A percentile compares a stretch with the other conserved stretches of the same genome.
phyloP scores from a whole-genome alignment of 805 yeast genomes.

The Candida insectorum region DNA sequence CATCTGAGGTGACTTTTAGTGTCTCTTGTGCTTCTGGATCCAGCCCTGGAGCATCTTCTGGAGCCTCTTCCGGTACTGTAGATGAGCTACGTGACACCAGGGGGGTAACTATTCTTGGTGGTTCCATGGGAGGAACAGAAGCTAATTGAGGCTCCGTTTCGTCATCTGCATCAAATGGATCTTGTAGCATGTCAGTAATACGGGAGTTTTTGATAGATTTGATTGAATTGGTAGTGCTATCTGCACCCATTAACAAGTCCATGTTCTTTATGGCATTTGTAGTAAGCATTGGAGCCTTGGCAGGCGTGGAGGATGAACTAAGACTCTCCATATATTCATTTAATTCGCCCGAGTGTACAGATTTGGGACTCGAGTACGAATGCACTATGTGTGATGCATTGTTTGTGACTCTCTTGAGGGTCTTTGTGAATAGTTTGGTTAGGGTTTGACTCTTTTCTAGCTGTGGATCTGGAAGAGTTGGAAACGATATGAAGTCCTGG shows the following conservation, averaged over 20 bases:
- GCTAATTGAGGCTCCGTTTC: too few relatives aligned
- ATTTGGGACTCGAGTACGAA: slow-evolving; percentile 13
- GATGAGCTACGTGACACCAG: too few relatives aligned
- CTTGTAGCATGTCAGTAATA: too few relatives aligned
- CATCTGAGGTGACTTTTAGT: slow-evolving; percentile 37
- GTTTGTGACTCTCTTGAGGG: slow-evolving; percentile 39
- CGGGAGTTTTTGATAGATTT: too few relatives aligned
- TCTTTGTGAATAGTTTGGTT: slow-evolving; percentile 32
- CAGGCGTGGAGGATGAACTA: slow-evolving; percentile 4
- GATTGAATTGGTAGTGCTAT: too few relatives aligned
- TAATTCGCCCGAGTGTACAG: slow-evolving; percentile 6
- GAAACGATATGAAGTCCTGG: slow-evolving; percentile 39
- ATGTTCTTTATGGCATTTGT: too few relatives aligned
- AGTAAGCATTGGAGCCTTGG: slow-evolving; percentile 4
- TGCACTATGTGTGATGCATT: slow-evolving; percentile 37
- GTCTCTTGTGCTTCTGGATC: slow-evolving; percentile 3
- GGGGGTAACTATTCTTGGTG: too few relatives aligned
- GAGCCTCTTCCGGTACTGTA: too few relatives aligned
- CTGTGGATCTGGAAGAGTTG: slow-evolving; percentile 43
- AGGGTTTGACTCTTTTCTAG: slow-evolving; percentile 29
- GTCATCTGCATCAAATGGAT: too few relatives aligned
- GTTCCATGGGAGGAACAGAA: too few relatives aligned
- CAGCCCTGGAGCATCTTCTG: not conserved
- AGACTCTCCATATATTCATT: slow-evolving; percentile 4
- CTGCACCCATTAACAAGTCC: too few relatives aligned